Evolutionary conservation across 495 filamentous ascomycete genomes (phyloP), one percentile per base, ranked within the genome.

Genomic region (Penicillium pulvis): DNA sequence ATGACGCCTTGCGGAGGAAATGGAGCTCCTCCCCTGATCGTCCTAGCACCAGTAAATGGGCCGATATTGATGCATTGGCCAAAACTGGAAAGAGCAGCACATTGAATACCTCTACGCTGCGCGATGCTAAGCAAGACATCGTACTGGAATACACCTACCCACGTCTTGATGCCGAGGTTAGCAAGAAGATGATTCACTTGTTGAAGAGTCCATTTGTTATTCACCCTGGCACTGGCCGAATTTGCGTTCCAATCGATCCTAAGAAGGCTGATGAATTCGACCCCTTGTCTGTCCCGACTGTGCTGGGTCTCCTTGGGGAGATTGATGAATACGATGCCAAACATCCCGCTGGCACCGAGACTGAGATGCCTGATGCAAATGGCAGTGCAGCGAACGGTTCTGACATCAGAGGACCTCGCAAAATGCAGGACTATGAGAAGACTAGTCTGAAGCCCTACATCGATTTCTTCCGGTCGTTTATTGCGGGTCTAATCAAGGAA

Each of bases 91-190:
- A 83, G 11, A 85, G 84, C 68, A 86, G 85, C 50, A 83, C 77
- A 1, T 72, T 93, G 1, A 85, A 91, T 64, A 57, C 84, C 3
- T 75, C 78, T 50, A 81, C 84, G 3, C 81, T 98, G 24, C 80
- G 86, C n/a, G 90, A 97, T 57, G 90, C 90, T 24, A 97, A 96
- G 75, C 90, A 95, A 63, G 94, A 98, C 66, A 87, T 98, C 45
- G 85, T 97, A 14, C 82, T 98, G 26, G 95, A 98, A 74, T 97
- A 98, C 74, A 96, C 94, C 5, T 98, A 98, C 71, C 95, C 94
- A n/a, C 87, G 94, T 10, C 86, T 98, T 51, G 94, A 98, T 80
- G 90, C 91, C 55, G 92, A 96, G 63, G 94, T 98, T 64, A 91
- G 89, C 65, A 97, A 97, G 77, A 95, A 97, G 68, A 85, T 96